These are phyloP conservation scores for Dactylonectria estremocensis DNA, from an alignment of 2,329 filamentous ascomycete species.

Conservation along the genomic window DNA sequence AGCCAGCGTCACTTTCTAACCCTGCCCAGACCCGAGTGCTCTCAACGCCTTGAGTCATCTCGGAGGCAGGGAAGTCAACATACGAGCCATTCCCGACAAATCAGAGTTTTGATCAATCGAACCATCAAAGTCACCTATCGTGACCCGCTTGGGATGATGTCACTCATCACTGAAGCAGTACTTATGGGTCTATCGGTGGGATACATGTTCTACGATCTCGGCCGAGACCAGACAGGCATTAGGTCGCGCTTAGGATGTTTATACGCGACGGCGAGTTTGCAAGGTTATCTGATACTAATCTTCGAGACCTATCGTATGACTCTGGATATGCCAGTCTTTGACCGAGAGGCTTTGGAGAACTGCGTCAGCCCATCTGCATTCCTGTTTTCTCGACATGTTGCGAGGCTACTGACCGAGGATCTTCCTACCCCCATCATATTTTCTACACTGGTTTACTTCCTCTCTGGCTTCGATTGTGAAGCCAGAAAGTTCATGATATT, in stretches of 20 bases:
- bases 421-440: slow-evolving; percentile 79
- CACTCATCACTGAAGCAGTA: slow-evolving; percentile 77
- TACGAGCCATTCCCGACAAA: slow-evolving; percentile 73
- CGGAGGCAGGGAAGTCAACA: slow-evolving; percentile 50
- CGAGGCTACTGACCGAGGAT: slow-evolving; percentile 78
- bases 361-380: slow-evolving; percentile 80
- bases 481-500: slow-evolving; percentile 78
- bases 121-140: slow-evolving; percentile 79
- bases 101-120: slow-evolving; percentile 75
- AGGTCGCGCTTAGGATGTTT: slow-evolving; percentile 80
- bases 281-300: slow-evolving; percentile 81
- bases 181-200: slow-evolving; percentile 79
- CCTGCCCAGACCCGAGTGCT: slow-evolving; percentile 6
- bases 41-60: slow-evolving; percentile 12
- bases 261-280: slow-evolving; percentile 78
- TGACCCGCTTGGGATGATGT: slow-evolving; percentile 82
- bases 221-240: slow-evolving; percentile 77
- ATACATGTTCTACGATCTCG: slow-evolving; percentile 78
- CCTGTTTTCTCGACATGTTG: slow-evolving; percentile 78
- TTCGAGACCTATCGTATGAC: slow-evolving; percentile 83
- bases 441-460: slow-evolving; percentile 80
- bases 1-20: slow-evolving; percentile 47
- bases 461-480: slow-evolving; percentile 78
- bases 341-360: slow-evolving; percentile 80
- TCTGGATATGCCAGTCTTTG: slow-evolving; percentile 81